Percentiles rank a stretch among this genome's conserved stretches.
These are phyloP conservation scores for Pichia sp. DNA, from an alignment of 1,139 yeast species.

Conservation along the genomic window DNA sequence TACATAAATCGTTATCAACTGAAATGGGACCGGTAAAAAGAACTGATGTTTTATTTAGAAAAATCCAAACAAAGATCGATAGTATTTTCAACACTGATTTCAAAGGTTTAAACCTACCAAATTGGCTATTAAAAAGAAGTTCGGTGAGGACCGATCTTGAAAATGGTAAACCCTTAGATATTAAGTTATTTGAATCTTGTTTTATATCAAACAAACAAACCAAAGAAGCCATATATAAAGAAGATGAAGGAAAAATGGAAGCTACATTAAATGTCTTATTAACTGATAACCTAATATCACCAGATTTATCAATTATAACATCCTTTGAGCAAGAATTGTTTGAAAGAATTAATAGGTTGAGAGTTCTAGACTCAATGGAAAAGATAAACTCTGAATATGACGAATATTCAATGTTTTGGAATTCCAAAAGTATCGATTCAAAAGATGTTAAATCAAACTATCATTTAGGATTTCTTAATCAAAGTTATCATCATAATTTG, in stretches of 20 bases:
- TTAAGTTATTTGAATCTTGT: not conserved
- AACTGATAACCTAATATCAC: not conserved
- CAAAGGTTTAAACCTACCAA: not conserved
- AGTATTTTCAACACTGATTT: not conserved
- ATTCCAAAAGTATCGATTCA: not conserved
- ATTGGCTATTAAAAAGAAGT: conserved; percentile 3
- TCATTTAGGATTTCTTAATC: conserved; percentile 10
- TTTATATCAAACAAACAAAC: not conserved
- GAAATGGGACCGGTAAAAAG: conserved; percentile 6
- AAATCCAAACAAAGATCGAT: conserved; percentile 7
- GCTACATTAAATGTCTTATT: not conserved
- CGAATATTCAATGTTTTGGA: conserved; percentile 1
- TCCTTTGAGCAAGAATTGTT: conserved; percentile 10
- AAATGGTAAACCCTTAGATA: not conserved
- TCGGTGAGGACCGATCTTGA: conserved; percentile 9
- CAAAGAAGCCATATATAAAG: not conserved
- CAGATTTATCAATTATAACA: conserved; percentile 8
- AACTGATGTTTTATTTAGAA: conserved; percentile 5
- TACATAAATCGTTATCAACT: conserved; percentile 1
- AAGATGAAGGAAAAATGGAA: not conserved
- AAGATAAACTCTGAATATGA: conserved; percentile 1
- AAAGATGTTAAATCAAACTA: conserved; percentile 4
- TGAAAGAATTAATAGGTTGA: conserved; percentile 4
- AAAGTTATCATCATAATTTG: conserved; percentile 1
- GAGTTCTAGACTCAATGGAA: conserved; percentile 5